Evolutionary conservation across 192 early-diverging fungal species (phyloP).

Genomic region (Podila horticola): DNA sequence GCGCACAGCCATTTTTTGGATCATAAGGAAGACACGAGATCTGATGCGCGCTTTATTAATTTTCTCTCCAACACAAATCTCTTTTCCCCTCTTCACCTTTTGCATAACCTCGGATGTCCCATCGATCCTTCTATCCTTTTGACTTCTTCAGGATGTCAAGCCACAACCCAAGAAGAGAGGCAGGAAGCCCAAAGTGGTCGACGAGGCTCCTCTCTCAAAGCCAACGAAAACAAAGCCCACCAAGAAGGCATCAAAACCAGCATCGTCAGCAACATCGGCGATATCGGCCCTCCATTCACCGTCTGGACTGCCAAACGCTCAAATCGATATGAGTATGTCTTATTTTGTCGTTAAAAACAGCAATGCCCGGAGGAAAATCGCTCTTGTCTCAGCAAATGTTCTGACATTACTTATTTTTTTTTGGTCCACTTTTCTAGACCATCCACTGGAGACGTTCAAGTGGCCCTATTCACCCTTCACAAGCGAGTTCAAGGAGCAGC

Average conservation of each 20-base stretch:
- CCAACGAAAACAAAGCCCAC: slow-evolving; percentile 14
- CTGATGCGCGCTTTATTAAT: no score
- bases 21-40: no score
- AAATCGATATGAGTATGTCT: slow-evolving; percentile 26
- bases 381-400: background rate
- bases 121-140: background rate
- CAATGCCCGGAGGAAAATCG: no score
- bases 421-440: slow-evolving; percentile 9
- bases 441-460: slow-evolving; percentile 38
- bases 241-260: slow-evolving; percentile 28
- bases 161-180: slow-evolving; percentile 3
- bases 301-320: slow-evolving; percentile 17
- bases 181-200: slow-evolving; percentile 20
- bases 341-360: background rate
- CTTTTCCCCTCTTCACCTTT: no score
- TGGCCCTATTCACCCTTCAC: slow-evolving; percentile 52
- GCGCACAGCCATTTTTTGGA: no score
- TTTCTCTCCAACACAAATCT: no score
- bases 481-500: slow-evolving; percentile 31
- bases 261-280: background rate
- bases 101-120: no score
- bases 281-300: slow-evolving; percentile 4
- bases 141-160: background rate
- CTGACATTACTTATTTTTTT: background rate
- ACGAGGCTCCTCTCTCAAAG: slow-evolving; percentile 10